Conservation (phyloP, 805 yeast species). For the Candida boleticola region DNA sequence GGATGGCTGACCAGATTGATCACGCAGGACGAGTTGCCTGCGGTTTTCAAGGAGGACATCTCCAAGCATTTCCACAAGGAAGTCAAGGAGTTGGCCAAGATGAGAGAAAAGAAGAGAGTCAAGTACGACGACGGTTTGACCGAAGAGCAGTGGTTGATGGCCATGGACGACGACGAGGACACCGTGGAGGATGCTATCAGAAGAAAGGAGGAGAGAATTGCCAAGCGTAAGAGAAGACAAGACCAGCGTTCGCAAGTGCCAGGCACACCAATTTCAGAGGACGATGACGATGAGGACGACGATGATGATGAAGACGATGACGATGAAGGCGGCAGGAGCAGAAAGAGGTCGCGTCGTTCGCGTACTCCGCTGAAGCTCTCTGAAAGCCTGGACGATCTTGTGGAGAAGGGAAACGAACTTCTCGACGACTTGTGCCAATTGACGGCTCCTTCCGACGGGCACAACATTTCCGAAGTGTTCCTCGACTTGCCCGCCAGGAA, state of each 20-base stretch:
- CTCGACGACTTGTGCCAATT: constrained; percentile 42
- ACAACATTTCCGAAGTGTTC: constrained; percentile 44
- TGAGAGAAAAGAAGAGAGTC: constrained; percentile 77
- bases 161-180: constrained; percentile 72
- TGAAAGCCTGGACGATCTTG: constrained; percentile 18
- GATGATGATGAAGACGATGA: constrained; percentile 23
- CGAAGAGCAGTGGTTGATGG: constrained; percentile 90
- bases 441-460: constrained; percentile 45
- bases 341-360: constrained; percentile 17
- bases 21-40: constrained; percentile 71
- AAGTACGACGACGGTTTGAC: constrained; percentile 85
- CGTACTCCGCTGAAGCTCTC: constrained; percentile 13
- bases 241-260: constrained; percentile 12
- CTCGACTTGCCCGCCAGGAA: constrained; percentile 67
- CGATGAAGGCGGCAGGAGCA: constrained; percentile 13
- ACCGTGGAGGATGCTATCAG: constrained; percentile 57
- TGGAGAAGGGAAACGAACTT: constrained; percentile 30
- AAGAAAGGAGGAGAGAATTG: constrained; percentile 46
- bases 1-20: constrained; percentile 53
- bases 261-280: constrained; percentile 16
- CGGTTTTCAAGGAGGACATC: constrained; percentile 68
- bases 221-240: constrained; percentile 35
- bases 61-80: constrained; percentile 50
- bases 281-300: constrained; percentile 20
- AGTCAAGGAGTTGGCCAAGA: constrained; percentile 50